Conservation (phyloP, 805 yeast species). For the Metschnikowia vanudenii region DNA sequence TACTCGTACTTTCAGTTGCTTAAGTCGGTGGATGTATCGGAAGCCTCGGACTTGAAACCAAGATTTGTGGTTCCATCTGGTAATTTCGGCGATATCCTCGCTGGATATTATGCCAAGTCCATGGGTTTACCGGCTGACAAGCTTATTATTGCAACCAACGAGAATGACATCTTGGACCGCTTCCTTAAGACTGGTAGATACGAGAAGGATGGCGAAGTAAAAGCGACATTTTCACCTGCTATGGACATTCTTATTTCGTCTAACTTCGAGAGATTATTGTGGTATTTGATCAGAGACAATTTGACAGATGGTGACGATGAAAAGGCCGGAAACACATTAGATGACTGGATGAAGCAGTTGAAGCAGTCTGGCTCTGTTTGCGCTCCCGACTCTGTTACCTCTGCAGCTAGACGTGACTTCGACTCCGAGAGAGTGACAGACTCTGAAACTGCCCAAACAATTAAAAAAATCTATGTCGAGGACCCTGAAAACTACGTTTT, state of each 20-base stretch:
- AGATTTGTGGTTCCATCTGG: conserved; percentile 96
- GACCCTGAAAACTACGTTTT: conserved; percentile 68
- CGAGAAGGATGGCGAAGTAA: conserved; percentile 72
- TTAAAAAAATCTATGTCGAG: conserved; percentile 63
- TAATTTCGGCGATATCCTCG: conserved; percentile 96
- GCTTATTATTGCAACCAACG: conserved; percentile 91
- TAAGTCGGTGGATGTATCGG: conserved; percentile 28
- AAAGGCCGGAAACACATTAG: conserved; percentile 72
- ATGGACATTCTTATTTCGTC: conserved; percentile 97
- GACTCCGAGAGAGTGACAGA: conserved; percentile 80
- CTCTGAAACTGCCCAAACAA: conserved; percentile 74
- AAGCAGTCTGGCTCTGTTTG: conserved; percentile 72
- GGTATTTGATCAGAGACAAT: conserved; percentile 86
- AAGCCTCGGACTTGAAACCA: conserved; percentile 37
- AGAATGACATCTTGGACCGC: conserved; percentile 91
- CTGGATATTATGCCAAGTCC: conserved; percentile 90
- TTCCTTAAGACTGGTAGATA: conserved; percentile 85
- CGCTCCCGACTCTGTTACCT: conserved; percentile 63
- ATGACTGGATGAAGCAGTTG: conserved; percentile 75
- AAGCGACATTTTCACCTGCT: conserved; percentile 93
- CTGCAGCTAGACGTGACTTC: conserved; percentile 66
- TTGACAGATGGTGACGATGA: conserved; percentile 49
- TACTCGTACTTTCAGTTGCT: conserved; percentile 78
- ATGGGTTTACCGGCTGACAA: conserved; percentile 93
- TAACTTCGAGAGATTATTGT: conserved; percentile 92